Evolutionary conservation across 176 grass and related monocot genomes (phyloP).

Genomic region (Rhipidocladum racemiflorum): DNA sequence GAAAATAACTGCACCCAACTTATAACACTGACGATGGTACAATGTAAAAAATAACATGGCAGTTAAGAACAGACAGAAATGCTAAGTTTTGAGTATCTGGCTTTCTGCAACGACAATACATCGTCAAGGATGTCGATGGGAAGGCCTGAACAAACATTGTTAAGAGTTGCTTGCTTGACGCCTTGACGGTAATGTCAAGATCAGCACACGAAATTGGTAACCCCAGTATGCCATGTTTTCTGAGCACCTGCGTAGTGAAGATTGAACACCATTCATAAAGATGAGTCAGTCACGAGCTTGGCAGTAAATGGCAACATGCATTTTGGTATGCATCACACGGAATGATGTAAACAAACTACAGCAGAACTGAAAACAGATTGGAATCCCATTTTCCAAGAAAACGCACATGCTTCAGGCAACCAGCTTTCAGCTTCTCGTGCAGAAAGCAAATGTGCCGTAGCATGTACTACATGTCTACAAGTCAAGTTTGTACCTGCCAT

Average conservation of each 20-base stretch:
- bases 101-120: no score
- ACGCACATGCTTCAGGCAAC: no score
- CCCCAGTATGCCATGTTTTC: slow-evolving; percentile 26
- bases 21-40: slow-evolving; percentile 45
- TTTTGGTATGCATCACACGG: not conserved
- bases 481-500: no score
- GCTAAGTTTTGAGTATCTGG: slow-evolving; percentile 20
- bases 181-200: no score
- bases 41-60: not conserved
- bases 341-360: not conserved
- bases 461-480: no score
- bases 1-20: slow-evolving; percentile 57
- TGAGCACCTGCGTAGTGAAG: slow-evolving; percentile 40
- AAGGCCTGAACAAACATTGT: slow-evolving; percentile 44
- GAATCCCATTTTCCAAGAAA: not conserved
- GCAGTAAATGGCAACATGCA: not conserved
- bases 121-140: no score
- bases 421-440: no score
- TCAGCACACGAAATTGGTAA: slow-evolving; percentile 42
- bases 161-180: slow-evolving; percentile 41
- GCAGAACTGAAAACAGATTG: not conserved
- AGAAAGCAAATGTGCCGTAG: no score
- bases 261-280: not conserved
- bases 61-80: not conserved
- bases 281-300: not conserved